Base-by-base conservation (phyloP, 2,329 filamentous ascomycete genomes). In the Plenodomus lindquistii region DNA sequence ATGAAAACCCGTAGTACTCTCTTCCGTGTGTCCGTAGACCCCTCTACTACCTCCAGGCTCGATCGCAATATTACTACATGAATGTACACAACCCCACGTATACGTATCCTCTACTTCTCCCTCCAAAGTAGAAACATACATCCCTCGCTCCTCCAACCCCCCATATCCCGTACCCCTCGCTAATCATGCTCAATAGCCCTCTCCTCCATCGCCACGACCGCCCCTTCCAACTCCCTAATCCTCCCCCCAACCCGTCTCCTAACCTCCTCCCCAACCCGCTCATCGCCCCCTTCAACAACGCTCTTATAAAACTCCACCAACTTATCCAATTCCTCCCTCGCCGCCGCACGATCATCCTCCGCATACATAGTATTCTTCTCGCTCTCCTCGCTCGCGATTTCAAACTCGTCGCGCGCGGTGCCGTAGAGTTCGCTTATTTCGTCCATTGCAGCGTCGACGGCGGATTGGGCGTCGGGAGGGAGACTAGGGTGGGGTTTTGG, bases 291-390 rank as follows among this genome's bases (percentile, higher is more conserved):
- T 36, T 60, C 72, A 4, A 81, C 54, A 1, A 77, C 71, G 16
- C 64, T 65, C 29, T 70, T 67, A 49, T 78, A 83, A 10, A 73
- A 77, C 41, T 74, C 72, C 50, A 80, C 69, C 44, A 83, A 69
- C 52, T 71, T 74, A 35, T 74, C 73, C 45, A 84, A 57, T 55
- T 81, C 81, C 60, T 81, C 79, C 10, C 77, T 62, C 24, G 81
- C 80, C 19, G 80, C 80, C 16, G 74, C 76, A 4, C 81, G 70
- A 52, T 83, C 80, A 20, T 79, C 79, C 16, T 76, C 72, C 2
- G 81, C 81, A 64, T 83, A 83, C 24, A 81, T 76, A 10, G 79
- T 79, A 48, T 78, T 77, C 67, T 80, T 81, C 54, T 77, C 73
- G 16, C 77, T 79, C 59, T 80, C 78, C 51, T 81, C 79, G 45